Base-by-base conservation (phyloP, 495 filamentous ascomycete genomes). In the Podospora anserina region DNA sequence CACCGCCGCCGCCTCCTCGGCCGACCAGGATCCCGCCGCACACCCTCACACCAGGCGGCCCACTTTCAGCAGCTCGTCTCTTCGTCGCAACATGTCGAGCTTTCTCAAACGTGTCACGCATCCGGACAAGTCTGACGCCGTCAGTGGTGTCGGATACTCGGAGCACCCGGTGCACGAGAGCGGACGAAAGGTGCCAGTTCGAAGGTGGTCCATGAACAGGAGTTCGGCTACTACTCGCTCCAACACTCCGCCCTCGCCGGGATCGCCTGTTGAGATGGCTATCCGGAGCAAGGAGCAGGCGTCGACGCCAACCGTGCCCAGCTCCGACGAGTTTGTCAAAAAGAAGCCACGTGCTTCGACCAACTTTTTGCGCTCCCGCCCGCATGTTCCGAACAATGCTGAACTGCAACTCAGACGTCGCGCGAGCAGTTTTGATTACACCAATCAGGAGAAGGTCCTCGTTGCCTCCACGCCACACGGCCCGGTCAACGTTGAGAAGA, bases 231-330 rank as follows among this genome's bases (percentile, higher is more conserved):
- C 82, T 26, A 85, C 82, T n/a, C 77, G 82, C 69, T 85, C 84
- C 26, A 86, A 82, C 68, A 77, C 83, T 15, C 84, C 84, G 20
- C 84, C 84, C 3, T 86, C 84, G 27, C 84, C 83, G 15, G 76
- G 75, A 56, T 84, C 84, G 32, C 75, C 79, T 7, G 61, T 77
- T 19, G 81, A 80, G 65, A 78, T 73, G 72, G 70, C 71, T 26
- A 63, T 72, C 30, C 76, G 60, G 63, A 66, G 75, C 20, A 75
- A 74, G 63, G 72, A 76, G 11, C 70, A 75, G 60, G 71, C 77
- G 0, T 76, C 77, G 26, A 69, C 64, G 15, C 70, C 78, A 18
- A 77, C 75, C 4, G 80, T 83, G 19, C 81, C 83, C 54, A 72
- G 66, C 2, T 64, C 73, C 2, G 75, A 79, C 0, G 79, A 81